Base-by-base conservation (phyloP, 768 basidiomycete genomes). In the Collybia sordida region DNA sequence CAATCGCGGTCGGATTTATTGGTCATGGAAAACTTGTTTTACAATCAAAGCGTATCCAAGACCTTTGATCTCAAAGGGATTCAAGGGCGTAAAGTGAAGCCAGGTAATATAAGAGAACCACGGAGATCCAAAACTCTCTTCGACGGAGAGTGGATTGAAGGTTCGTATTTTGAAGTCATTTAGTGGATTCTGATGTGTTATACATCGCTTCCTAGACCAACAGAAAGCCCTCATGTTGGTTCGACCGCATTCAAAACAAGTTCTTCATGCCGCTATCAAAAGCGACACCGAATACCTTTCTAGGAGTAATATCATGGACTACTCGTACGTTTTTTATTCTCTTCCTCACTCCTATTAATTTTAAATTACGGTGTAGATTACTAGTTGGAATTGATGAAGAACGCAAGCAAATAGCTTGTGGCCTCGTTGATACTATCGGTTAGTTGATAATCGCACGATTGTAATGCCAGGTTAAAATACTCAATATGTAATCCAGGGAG, bases 21-120 rank as follows among this genome's bases (percentile, higher is more conserved):
- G 4, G 85, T 92, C 6, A 91, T 92, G 88, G 90, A 92, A 66
- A 92, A 92, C 58, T 64, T 92, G 15, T 92, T 93, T 61, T 89
- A 84, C 59, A 72, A 80, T 37, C 80, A 82, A 63, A 81, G 81
- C 42, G 75, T 90, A 45, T 66, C 69, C 45, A 83, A 83, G 70
- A 86, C 82, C 0, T 93, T 87, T 58, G 90, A 93, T 61, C 68
- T 93, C 45, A 93, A 93, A 64, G 90, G 90, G 2, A 92, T 93
- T 31, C 85, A 85, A 48, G 86, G 86, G 0, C 72, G 89, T 14
- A 88, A 83, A 61, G 83, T 87, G 42, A 88, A 88, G 63, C 60
- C 74, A 23, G 50, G 65, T 48, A 61, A 62, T n/a, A 62, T 60
- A 34, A 62, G 67, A 31, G 51, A 66, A 39, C 42, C 69, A n/a